These are phyloP conservation scores for Cynanchum wilfordii DNA, from an alignment of 257 asterid species.

Conservation along the genomic window DNA sequence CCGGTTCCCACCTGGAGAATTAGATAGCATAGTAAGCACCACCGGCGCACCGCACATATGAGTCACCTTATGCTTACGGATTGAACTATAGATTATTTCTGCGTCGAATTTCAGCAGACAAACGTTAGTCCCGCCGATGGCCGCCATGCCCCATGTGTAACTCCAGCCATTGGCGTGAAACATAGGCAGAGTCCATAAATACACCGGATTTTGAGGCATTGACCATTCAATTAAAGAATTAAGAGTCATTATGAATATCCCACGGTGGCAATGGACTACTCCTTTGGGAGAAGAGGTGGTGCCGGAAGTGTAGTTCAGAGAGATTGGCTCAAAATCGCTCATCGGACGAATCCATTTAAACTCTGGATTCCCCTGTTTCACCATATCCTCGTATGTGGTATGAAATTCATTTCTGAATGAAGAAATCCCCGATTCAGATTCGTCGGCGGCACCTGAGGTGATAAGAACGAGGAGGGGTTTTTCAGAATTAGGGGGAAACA, in stretches of 20 bases:
- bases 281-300: conserved; percentile 85
- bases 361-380: conserved; percentile 5
- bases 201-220: conserved; percentile 57
- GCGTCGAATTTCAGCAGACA: conserved; percentile 68
- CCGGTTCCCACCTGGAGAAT: conserved; percentile 9
- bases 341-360: conserved; percentile 62
- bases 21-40: conserved; percentile 57
- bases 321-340: conserved; percentile 52
- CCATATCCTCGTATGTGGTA: conserved; percentile 14
- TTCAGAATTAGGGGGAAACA: conserved; percentile 16
- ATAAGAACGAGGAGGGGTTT: conserved; percentile 46
- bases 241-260: conserved; percentile 36
- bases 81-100: conserved; percentile 30
- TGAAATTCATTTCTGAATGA: conserved; percentile 2
- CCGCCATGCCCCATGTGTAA: conserved; percentile 85
- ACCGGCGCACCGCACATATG: conserved; percentile 94
- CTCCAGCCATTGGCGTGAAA: conserved; percentile 90
- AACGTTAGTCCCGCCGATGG: conserved; percentile 55
- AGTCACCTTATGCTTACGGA: conserved; percentile 45
- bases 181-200: conserved; percentile 88
- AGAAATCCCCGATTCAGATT: not conserved
- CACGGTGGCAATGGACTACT: conserved; percentile 70
- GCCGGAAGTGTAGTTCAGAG: conserved; percentile 73
- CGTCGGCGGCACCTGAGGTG: conserved; percentile 7
- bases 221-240: conserved; percentile 67